These are phyloP conservation scores for Actinidia arguta DNA, from an alignment of 179 eudicot genomes.

Conservation along the genomic window DNA sequence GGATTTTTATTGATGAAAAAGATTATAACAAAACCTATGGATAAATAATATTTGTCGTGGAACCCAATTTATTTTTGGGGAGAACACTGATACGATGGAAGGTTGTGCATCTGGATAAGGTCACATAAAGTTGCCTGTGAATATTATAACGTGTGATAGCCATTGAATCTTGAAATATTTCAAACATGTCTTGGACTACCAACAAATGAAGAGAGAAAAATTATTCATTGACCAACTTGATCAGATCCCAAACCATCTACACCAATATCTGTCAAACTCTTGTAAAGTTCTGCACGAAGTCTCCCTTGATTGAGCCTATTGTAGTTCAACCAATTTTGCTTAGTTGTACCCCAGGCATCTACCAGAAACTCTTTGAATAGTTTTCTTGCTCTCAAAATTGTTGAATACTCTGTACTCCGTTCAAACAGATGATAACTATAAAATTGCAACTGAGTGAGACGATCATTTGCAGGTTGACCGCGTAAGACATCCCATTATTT, in stretches of 20 bases:
- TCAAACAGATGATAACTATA: constrained; percentile 1
- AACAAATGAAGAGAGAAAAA: background rate
- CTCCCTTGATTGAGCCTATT: background rate
- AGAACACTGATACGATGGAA: too few species aligned
- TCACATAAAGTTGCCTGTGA: too few species aligned
- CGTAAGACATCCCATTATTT: background rate
- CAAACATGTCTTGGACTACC: background rate
- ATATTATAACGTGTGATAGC: constrained; percentile 9
- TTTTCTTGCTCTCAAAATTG: background rate
- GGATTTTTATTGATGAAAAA: too few species aligned
- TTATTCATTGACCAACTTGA: background rate
- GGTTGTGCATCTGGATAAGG: too few species aligned
- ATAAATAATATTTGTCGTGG: too few species aligned
- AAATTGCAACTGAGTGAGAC: background rate
- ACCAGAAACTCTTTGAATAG: background rate
- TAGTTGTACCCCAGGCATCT: constrained; percentile 1
- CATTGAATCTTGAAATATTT: constrained; percentile 8
- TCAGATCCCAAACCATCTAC: background rate
- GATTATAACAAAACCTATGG: too few species aligned
- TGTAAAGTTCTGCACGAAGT: background rate
- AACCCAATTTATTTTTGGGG: too few species aligned
- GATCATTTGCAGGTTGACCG: too few species aligned
- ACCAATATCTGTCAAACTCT: background rate
- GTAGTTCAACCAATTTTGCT: constrained; percentile 9
- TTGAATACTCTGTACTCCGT: background rate